Base-by-base conservation (phyloP, 371 early-diverging fungal genomes). In the Polyrhizophydium stewartii region DNA sequence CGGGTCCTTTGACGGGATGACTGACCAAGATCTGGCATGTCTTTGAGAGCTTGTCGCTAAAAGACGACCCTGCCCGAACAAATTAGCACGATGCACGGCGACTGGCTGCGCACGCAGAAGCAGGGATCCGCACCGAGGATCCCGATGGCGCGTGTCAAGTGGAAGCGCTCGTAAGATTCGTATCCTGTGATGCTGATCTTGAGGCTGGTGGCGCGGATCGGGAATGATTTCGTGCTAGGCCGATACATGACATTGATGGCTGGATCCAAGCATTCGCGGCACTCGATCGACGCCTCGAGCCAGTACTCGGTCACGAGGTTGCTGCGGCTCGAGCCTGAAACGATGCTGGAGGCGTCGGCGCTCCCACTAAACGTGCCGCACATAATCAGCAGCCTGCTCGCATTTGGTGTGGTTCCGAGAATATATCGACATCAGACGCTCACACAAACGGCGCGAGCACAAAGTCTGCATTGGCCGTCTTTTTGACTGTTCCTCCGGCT, bases 121-220 rank as follows among this genome's bases (percentile, higher is more conserved):
- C 21, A 13, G 27, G 35, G 1, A 21, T 41, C 19, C 28, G 7
- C 19, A 57, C 52, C 55, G 6, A 61, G 21, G 1, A 43, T 1
- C 37, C 22, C 28, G 24, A 51, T 33, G 12, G 63, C 28, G 24
- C 58, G 53, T 1, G 62, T 43, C 12, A 75, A 35, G n/a, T 72
- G 70, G 19, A 59, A 58, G 13, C 75, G 49, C 25, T 72, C 72
- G 0, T 58, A 27, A 24, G 63, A 67, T 25, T 66, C 62, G 47
- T 65, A 71, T 31, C 75, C 78, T 0, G 75, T 68, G 21, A 75
- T 60, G 16, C 72, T 66, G 25, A 75, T 65, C 17, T 40, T 3
- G 35, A 35, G 35, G n/a, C n/a, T n/a, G n/a, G n/a, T n/a, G n/a
- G n/a, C 65, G 27, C 37, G 24, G 19, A 69, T 6, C 3, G 70